These are phyloP conservation scores for Aureoboletus auriporus DNA, from an alignment of 768 basidiomycete genomes.

Conservation along the genomic window DNA sequence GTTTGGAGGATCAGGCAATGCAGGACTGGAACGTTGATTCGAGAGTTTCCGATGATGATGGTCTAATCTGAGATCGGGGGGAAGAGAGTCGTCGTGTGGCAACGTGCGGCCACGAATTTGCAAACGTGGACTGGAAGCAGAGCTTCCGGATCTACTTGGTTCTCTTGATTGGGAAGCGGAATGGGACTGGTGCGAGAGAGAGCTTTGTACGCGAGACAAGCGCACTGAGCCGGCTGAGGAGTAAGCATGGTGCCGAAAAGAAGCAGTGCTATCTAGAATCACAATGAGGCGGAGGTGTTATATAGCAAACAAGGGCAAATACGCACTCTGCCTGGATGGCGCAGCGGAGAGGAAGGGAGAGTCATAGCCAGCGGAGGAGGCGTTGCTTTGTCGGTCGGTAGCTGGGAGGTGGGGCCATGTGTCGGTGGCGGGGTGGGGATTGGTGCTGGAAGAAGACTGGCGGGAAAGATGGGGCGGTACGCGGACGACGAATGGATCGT, in stretches of 20 bases:
- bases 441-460: slow-evolving; percentile 23
- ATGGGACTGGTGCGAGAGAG: slow-evolving; percentile 24
- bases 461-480: slow-evolving; percentile 32
- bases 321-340: slow-evolving; percentile 37
- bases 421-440: slow-evolving; percentile 18
- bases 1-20: slow-evolving; percentile 13
- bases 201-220: slow-evolving; percentile 36
- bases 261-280: slow-evolving; percentile 24
- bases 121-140: slow-evolving; percentile 47
- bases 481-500: slow-evolving; percentile 46
- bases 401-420: slow-evolving; percentile 19
- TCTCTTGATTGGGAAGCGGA: slow-evolving; percentile 42
- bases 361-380: slow-evolving; percentile 36
- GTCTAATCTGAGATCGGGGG: slow-evolving; percentile 23
- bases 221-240: slow-evolving; percentile 31
- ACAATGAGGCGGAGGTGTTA: slow-evolving; percentile 3
- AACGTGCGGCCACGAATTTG: slow-evolving; percentile 38
- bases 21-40: slow-evolving; percentile 16
- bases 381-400: slow-evolving; percentile 22
- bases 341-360: slow-evolving; percentile 26
- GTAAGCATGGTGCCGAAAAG: slow-evolving; percentile 24
- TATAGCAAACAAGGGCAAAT: slow-evolving; percentile 13
- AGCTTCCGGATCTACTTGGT: slow-evolving; percentile 44
- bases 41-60: slow-evolving; percentile 11
- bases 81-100: slow-evolving; percentile 35